These are phyloP conservation scores for Phytophthora gonapodyides DNA, from an alignment of 352 stramenopile species.

Conservation along the genomic window DNA sequence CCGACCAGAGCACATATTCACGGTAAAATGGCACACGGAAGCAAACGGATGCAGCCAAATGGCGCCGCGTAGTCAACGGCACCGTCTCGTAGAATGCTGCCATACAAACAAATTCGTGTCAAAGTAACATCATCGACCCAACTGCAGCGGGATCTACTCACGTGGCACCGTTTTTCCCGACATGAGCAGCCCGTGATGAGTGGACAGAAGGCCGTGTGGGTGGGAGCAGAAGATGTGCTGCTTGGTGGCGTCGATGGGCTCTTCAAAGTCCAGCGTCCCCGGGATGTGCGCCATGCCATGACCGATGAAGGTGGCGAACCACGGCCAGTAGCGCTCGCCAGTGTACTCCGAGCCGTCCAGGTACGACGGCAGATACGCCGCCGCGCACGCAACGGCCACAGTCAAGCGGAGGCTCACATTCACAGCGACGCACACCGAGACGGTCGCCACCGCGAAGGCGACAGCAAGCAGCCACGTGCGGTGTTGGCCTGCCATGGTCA, in stretches of 20 bases:
- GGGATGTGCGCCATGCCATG: slow-evolving; percentile 41
- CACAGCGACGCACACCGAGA: slow-evolving; percentile 40
- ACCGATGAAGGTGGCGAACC: slow-evolving; percentile 51
- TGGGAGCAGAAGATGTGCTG: slow-evolving; percentile 85
- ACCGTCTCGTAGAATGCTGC: slow-evolving; percentile 75
- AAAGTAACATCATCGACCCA: background rate
- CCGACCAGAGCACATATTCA: slow-evolving; percentile 78
- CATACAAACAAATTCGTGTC: background rate
- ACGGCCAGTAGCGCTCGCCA: slow-evolving; percentile 60
- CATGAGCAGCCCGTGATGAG: slow-evolving; percentile 70
- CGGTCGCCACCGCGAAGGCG: slow-evolving; percentile 35
- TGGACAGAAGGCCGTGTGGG: slow-evolving; percentile 74
- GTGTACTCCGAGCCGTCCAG: slow-evolving; percentile 61
- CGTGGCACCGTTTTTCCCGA: slow-evolving; percentile 60
- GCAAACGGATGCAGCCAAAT: slow-evolving; percentile 76
- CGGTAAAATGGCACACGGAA: slow-evolving; percentile 80
- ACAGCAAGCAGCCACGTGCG: slow-evolving; percentile 37
- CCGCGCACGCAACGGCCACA: slow-evolving; percentile 32
- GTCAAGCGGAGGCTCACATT: slow-evolving; percentile 20
- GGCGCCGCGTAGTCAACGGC: slow-evolving; percentile 58
- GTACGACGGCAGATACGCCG: slow-evolving; percentile 62
- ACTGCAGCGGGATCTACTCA: slow-evolving; percentile 14
- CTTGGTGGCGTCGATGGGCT: slow-evolving; percentile 55
- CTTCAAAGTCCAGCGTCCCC: slow-evolving; percentile 74
- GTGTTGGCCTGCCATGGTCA: slow-evolving; percentile 20